Conservation (phyloP, 768 basidiomycete species). For the Termitomyces sp. region DNA sequence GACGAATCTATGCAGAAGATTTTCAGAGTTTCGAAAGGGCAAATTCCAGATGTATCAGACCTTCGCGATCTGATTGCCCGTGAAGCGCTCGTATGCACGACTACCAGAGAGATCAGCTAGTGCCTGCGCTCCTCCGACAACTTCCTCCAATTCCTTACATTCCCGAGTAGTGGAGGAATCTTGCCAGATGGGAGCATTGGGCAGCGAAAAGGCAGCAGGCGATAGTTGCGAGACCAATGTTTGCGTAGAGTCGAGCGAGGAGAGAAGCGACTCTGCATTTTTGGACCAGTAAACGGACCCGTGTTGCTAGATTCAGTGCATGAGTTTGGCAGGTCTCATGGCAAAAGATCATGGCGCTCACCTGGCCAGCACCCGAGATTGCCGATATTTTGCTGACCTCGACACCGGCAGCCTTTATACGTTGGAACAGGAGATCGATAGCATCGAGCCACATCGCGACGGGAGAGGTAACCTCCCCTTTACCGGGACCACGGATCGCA, state of each 20-base stretch:
- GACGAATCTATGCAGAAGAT: slow-evolving; percentile 42
- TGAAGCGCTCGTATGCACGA: slow-evolving; percentile 84
- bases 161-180: slow-evolving; percentile 81
- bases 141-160: slow-evolving; percentile 61
- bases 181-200: slow-evolving; percentile 82
- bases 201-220: slow-evolving; percentile 61
- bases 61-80: slow-evolving; percentile 78
- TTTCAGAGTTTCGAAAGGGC: neutral
- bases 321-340: neutral
- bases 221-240: slow-evolving; percentile 55
- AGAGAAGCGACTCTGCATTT: slow-evolving; percentile 44
- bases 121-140: slow-evolving; percentile 63
- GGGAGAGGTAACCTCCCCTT: slow-evolving; percentile 75
- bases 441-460: slow-evolving; percentile 85
- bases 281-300: slow-evolving; percentile 81
- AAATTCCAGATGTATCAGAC: slow-evolving; percentile 24
- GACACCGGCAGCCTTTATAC: slow-evolving; percentile 54
- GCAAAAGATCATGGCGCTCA: slow-evolving; percentile 21
- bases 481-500: slow-evolving; percentile 54
- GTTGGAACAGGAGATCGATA: slow-evolving; percentile 68
- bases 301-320: slow-evolving; percentile 57
- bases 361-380: slow-evolving; percentile 78
- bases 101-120: slow-evolving; percentile 77
- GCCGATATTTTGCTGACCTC: slow-evolving; percentile 53
- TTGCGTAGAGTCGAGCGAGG: slow-evolving; percentile 44